phyloP scores from a whole-genome alignment of 1,139 yeast genomes.

The Trichomonascaceae sp. region DNA sequence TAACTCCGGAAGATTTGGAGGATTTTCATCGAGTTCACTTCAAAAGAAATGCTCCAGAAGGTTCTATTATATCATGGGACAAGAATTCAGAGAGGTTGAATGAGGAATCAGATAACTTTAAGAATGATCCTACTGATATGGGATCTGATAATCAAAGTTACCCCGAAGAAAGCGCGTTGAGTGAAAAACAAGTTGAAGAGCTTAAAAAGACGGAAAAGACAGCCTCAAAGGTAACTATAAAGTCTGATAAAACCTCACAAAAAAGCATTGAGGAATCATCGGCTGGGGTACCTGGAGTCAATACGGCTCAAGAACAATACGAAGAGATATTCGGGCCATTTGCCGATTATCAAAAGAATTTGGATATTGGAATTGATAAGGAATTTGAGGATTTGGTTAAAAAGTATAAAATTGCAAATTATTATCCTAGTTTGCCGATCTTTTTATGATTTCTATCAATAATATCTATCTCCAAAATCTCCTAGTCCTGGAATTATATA shows the following conservation, averaged over 20 bases:
- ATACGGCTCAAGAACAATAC: slow-evolving; percentile 6
- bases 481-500: slow-evolving; percentile 94
- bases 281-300: slow-evolving; percentile 10
- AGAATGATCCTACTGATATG: neutral
- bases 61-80: neutral
- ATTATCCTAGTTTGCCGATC: slow-evolving; percentile 21
- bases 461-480: slow-evolving; percentile 96
- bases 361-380: slow-evolving; percentile 16
- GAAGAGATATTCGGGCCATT: slow-evolving; percentile 15
- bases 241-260: neutral
- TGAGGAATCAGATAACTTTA: slow-evolving; percentile 21
- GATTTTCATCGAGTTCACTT: slow-evolving; percentile 16
- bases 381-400: slow-evolving; percentile 11
- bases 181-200: slow-evolving; percentile 25
- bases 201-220: slow-evolving; percentile 14
- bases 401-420: slow-evolving; percentile 13
- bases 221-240: neutral
- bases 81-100: neutral
- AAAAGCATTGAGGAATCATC: slow-evolving; percentile 15
- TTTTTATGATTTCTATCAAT: slow-evolving; percentile 39
- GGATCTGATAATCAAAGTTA: neutral
- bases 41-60: slow-evolving; percentile 9
- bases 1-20: slow-evolving; percentile 13
- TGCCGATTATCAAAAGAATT: slow-evolving; percentile 11
- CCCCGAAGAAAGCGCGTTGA: slow-evolving; percentile 18